These are phyloP conservation scores for Leishmania gerbilli DNA, from an alignment of 208 protist species.

Conservation along the genomic window DNA sequence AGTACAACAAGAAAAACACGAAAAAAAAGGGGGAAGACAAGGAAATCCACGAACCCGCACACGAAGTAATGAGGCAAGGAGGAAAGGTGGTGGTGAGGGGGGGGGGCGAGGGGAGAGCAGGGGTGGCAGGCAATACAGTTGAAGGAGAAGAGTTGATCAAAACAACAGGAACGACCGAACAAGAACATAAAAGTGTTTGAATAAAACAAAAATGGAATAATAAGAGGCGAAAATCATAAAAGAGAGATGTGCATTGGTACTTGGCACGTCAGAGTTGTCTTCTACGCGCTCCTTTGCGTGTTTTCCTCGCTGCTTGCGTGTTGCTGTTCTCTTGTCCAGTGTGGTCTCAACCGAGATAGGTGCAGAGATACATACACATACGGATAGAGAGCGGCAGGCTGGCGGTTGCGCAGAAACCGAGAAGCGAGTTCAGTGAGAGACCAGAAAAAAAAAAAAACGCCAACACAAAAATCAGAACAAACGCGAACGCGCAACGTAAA, in stretches of 20 bases:
- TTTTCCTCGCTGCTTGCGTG: neutral
- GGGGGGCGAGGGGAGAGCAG: neutral
- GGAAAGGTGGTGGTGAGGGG: too few relatives aligned
- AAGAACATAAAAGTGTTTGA: neutral
- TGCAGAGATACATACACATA: too few relatives aligned
- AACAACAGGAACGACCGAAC: too few relatives aligned
- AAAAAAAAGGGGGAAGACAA: neutral
- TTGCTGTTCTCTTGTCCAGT: neutral
- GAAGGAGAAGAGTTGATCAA: too few relatives aligned
- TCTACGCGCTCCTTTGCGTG: neutral
- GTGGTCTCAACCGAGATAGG: neutral
- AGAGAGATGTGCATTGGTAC: too few relatives aligned
- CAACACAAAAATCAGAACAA: too few relatives aligned
- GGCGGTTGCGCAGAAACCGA: neutral
- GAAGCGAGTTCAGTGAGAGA: neutral
- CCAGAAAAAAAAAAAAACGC: too few relatives aligned
- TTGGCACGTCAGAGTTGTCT: neutral
- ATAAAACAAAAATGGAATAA: neutral
- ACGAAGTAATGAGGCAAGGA: constrained; percentile 1
- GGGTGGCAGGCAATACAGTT: neutral
- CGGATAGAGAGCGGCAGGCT: too few relatives aligned
- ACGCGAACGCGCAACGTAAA: neutral
- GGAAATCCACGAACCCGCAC: neutral
- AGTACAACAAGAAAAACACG: too few relatives aligned
- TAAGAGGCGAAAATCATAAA: neutral